A percentile compares a stretch with the other conserved stretches of the same genome.
These are phyloP conservation scores for Ceratocystis destructans DNA, from an alignment of 2,329 filamentous ascomycete species.

Conservation along the genomic window DNA sequence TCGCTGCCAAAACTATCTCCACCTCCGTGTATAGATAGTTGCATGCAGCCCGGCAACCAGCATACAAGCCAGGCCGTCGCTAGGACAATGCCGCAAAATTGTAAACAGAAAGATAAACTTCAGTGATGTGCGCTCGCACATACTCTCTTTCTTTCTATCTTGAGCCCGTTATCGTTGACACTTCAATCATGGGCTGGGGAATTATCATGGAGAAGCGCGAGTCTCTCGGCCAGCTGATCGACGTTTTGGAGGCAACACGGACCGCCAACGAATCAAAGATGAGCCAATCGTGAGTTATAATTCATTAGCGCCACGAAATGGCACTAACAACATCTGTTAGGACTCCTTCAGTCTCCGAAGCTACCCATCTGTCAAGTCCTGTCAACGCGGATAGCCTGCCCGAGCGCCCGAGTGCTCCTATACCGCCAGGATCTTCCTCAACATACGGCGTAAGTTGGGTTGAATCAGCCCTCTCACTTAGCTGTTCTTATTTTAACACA, in stretches of 20 bases:
- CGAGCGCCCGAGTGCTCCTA: slow-evolving; percentile 6
- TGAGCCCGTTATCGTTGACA: background rate
- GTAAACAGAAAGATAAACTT: background rate
- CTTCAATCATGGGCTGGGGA: background rate
- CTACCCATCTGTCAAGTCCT: background rate
- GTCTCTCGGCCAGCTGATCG: slow-evolving; percentile 1
- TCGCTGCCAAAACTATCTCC: background rate
- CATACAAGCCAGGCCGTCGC: background rate
- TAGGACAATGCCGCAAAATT: background rate
- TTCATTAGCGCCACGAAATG: background rate
- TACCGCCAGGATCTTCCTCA: slow-evolving; percentile 5
- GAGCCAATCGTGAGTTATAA: background rate
- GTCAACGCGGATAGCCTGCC: background rate
- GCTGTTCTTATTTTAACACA: background rate
- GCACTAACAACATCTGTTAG: background rate
- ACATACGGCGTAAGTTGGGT: background rate
- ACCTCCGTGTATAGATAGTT: background rate
- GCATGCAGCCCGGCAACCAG: slow-evolving; percentile 6
- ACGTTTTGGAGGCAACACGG: background rate
- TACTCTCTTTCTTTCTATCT: background rate
- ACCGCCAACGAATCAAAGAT: background rate
- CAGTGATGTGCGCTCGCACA: background rate
- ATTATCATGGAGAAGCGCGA: background rate
- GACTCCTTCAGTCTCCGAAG: background rate
- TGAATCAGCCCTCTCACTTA: background rate